These are phyloP conservation scores for Debaryomyces fabryi DNA, from an alignment of 1,139 yeast genomes.

Conservation along the genomic window DNA sequence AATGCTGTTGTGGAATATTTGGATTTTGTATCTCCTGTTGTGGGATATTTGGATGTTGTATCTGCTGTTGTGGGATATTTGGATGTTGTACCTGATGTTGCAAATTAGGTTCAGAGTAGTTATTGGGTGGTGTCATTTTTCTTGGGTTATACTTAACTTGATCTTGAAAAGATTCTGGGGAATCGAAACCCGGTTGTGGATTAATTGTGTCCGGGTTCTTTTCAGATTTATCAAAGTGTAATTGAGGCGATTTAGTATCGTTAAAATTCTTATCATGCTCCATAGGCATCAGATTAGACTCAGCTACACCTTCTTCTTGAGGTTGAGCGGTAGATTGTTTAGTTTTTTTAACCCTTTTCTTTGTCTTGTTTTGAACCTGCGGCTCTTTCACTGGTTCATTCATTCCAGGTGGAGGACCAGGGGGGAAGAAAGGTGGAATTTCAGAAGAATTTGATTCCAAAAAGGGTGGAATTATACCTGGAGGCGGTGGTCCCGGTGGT, in stretches of 20 bases:
- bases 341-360: slow-evolving; percentile 7
- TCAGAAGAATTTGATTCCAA: slow-evolving; percentile 1
- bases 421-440: slow-evolving; percentile 16
- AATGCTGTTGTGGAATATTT: neutral
- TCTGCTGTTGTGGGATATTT: neutral
- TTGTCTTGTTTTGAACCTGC: slow-evolving; percentile 7
- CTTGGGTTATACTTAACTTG: neutral
- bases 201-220: neutral
- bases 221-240: neutral
- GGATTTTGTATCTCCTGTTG: neutral
- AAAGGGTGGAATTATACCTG: slow-evolving; percentile 19
- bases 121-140: neutral
- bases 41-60: neutral
- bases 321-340: neutral
- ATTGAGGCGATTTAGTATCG: neutral
- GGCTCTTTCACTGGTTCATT: slow-evolving; percentile 2
- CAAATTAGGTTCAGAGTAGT: neutral
- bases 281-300: neutral
- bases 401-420: slow-evolving; percentile 19
- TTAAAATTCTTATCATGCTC: neutral
- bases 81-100: neutral
- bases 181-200: neutral
- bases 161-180: neutral
- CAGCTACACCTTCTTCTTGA: neutral
- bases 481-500: slow-evolving; percentile 20